phyloP scores from a whole-genome alignment of 179 eudicot genomes.

The Vitellaria paradoxa region DNA sequence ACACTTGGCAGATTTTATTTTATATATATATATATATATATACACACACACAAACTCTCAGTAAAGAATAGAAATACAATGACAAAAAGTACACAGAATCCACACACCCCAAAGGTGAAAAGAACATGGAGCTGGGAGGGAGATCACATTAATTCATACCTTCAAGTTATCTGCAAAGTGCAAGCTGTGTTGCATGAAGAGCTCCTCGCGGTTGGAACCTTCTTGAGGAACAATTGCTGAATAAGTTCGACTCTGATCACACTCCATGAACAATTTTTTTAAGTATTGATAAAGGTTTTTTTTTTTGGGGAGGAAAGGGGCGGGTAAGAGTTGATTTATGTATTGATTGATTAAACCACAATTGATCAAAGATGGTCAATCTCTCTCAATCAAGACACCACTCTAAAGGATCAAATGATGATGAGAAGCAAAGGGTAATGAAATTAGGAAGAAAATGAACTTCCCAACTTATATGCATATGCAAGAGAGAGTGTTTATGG shows the following conservation, averaged over 20 bases:
- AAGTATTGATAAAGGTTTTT: no score
- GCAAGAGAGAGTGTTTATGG: background rate
- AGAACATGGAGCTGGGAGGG: no score
- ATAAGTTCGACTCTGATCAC: background rate
- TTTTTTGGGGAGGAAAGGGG: no score
- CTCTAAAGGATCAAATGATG: background rate
- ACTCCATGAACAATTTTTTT: constrained; percentile 24
- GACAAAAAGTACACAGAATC: no score
- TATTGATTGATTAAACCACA: background rate
- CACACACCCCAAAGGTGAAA: no score
- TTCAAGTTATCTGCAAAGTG: constrained; percentile 69
- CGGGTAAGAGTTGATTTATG: no score
- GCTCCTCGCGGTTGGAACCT: constrained; percentile 56
- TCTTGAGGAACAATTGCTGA: constrained; percentile 7
- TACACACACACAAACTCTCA: no score
- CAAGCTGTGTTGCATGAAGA: constrained; percentile 65
- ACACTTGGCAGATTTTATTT: no score
- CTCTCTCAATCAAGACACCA: background rate
- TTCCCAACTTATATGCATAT: background rate
- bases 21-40: no score
- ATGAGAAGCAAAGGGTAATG: background rate
- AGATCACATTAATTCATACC: constrained; percentile 34
- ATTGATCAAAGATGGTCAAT: background rate
- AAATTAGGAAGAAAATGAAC: background rate
- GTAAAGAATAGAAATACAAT: background rate